These are phyloP conservation scores for Curvularia spicifera DNA, from an alignment of 2,329 filamentous ascomycete genomes.

Conservation along the genomic window DNA sequence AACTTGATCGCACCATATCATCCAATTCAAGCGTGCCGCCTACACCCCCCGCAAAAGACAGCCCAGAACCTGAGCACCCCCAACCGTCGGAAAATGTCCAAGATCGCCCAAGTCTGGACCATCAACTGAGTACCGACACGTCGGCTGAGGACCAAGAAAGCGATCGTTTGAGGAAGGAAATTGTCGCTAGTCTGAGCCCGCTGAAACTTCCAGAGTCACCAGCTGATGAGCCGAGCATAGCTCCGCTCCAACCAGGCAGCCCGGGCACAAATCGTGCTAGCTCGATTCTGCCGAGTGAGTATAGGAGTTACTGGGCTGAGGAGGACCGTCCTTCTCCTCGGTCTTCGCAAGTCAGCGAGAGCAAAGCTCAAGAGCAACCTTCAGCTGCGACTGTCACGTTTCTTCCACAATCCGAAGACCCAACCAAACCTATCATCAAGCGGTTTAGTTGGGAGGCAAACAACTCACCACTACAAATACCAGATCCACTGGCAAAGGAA, in stretches of 20 bases:
- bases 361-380: constrained; percentile 22
- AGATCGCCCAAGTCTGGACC: constrained; percentile 35
- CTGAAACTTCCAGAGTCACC: constrained; percentile 34
- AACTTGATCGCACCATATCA: constrained; percentile 47
- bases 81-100: constrained; percentile 29
- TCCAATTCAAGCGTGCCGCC: constrained; percentile 51
- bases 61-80: constrained; percentile 37
- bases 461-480: constrained; percentile 16
- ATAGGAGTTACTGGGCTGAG: constrained; percentile 70
- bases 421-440: constrained; percentile 28
- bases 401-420: constrained; percentile 22
- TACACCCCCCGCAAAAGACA: constrained; percentile 57
- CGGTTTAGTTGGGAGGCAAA: constrained; percentile 46
- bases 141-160: constrained; percentile 69
- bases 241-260: constrained; percentile 37
- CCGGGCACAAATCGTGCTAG: constrained; percentile 59
- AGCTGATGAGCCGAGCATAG: constrained; percentile 25
- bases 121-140: constrained; percentile 57
- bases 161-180: constrained; percentile 75
- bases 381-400: constrained; percentile 13
- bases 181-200: constrained; percentile 68
- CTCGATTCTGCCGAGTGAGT: constrained; percentile 68
- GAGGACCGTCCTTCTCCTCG: constrained; percentile 52
- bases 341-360: constrained; percentile 36
- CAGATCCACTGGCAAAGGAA: constrained; percentile 20